phyloP scores from a whole-genome alignment of 2,329 filamentous ascomycete genomes.

The Catunica adiposa region DNA sequence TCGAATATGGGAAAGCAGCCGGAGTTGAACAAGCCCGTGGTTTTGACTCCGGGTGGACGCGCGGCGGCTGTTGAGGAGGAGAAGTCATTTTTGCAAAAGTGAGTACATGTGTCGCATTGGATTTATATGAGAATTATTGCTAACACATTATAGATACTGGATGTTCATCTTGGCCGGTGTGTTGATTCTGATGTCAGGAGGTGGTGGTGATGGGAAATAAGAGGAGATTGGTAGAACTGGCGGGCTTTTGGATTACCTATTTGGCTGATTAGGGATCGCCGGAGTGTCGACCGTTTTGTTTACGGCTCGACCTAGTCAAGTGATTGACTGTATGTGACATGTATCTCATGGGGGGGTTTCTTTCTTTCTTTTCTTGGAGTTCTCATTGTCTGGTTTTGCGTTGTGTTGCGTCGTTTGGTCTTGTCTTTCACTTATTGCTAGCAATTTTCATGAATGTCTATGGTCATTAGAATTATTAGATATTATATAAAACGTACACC shows the following conservation, averaged over 20 bases:
- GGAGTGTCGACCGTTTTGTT: too few relatives aligned
- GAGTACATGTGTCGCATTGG: slow-evolving; percentile 20
- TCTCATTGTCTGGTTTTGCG: neutral
- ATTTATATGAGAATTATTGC: neutral
- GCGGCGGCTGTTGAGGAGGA: slow-evolving; percentile 41
- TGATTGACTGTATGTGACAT: too few relatives aligned
- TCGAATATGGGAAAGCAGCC: slow-evolving; percentile 36
- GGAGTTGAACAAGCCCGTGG: slow-evolving; percentile 46
- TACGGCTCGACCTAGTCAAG: too few relatives aligned
- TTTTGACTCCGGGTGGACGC: slow-evolving; percentile 39
- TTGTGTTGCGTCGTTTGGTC: neutral
- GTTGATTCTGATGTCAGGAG: slow-evolving; percentile 36
- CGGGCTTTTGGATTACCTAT: neutral
- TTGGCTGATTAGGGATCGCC: too few relatives aligned
- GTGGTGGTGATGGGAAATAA: slow-evolving; percentile 37
- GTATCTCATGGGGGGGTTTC: too few relatives aligned
- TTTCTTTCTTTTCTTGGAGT: too few relatives aligned
- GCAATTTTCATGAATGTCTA: neutral
- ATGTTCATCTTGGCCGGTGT: slow-evolving; percentile 41
- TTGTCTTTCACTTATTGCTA: neutral
- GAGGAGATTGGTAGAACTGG: neutral
- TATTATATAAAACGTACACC: too few relatives aligned
- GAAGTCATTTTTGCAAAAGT: slow-evolving; percentile 54
- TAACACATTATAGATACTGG: slow-evolving; percentile 38
- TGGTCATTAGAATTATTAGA: neutral